A percentile compares a stretch with the other conserved stretches of the same genome.
These are phyloP conservation scores for Fomitopsis pulvina DNA, from an alignment of 768 basidiomycete species.

Conservation along the genomic window DNA sequence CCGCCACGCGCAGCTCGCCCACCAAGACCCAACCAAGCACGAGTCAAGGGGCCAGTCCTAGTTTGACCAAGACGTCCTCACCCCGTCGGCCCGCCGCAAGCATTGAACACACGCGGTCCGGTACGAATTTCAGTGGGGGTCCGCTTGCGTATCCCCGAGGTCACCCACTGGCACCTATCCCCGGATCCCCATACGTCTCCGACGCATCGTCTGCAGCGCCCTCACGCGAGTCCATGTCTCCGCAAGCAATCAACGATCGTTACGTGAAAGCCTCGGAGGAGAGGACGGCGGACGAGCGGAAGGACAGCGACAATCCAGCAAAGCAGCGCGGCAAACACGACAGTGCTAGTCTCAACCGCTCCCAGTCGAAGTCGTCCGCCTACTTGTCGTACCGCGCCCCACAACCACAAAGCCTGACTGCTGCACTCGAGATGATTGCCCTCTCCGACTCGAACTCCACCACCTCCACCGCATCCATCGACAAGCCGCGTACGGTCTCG, in stretches of 20 bases:
- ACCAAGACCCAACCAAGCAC: slow-evolving; percentile 2
- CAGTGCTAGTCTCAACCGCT: slow-evolving; percentile 14
- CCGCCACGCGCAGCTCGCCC: slow-evolving; percentile 17
- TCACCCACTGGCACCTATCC: slow-evolving; percentile 27
- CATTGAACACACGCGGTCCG: slow-evolving; percentile 11
- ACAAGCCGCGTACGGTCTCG: background rate
- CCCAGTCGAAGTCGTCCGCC: slow-evolving; percentile 53
- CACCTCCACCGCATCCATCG: background rate
- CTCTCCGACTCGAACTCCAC: slow-evolving; percentile 19
- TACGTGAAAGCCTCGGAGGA: background rate
- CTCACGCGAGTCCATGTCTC: slow-evolving; percentile 36
- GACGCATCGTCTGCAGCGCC: slow-evolving; percentile 46
- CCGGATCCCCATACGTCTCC: slow-evolving; percentile 56
- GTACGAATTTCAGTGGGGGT: slow-evolving; percentile 7
- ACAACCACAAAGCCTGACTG: slow-evolving; percentile 64
- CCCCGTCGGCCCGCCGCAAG: slow-evolving; percentile 10
- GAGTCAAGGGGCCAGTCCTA: background rate
- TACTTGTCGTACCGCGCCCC: slow-evolving; percentile 49
- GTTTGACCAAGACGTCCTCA: slow-evolving; percentile 1
- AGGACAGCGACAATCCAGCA: slow-evolving; percentile 29
- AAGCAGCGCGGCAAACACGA: slow-evolving; percentile 10
- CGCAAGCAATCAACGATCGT: slow-evolving; percentile 26
- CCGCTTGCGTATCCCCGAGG: slow-evolving; percentile 22
- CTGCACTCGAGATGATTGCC: slow-evolving; percentile 61
- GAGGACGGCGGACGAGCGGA: slow-evolving; percentile 6